Conservation (phyloP, 305 asterid genomes). For the Rubia balearica region DNA sequence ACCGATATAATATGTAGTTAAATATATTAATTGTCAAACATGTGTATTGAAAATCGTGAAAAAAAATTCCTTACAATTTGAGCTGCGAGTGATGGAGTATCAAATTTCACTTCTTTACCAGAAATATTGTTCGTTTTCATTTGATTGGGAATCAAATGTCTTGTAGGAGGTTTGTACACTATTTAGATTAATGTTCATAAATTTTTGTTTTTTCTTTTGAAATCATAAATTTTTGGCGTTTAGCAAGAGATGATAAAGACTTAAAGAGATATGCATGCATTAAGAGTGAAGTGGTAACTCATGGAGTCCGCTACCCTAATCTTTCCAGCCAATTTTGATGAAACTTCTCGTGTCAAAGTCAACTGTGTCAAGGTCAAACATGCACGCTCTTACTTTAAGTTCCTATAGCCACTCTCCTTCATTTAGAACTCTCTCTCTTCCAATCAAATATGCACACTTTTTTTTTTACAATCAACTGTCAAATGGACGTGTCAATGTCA, state of each 20-base stretch:
- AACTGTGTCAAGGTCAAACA: slow-evolving; percentile 6
- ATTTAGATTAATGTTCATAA: not conserved
- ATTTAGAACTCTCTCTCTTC: too few species aligned
- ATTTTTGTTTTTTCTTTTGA: too few species aligned
- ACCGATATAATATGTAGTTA: too few species aligned
- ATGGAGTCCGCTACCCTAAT: not conserved
- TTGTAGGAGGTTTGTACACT: not conserved
- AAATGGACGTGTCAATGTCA: too few species aligned
- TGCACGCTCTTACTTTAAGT: not conserved
- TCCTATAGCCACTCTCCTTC: too few species aligned
- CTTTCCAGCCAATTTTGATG: not conserved
- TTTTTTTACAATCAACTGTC: too few species aligned
- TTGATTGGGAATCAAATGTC: not conserved
- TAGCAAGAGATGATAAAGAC: not conserved
- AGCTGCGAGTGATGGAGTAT: too few species aligned
- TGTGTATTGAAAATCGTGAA: too few species aligned
- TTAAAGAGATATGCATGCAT: not conserved
- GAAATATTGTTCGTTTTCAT: not conserved
- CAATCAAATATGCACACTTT: too few species aligned
- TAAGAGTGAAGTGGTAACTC: not conserved
- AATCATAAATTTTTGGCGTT: not conserved
- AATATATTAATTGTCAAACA: too few species aligned
- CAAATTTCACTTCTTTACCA: not conserved
- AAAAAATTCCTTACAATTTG: too few species aligned
- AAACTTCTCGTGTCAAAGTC: slow-evolving; percentile 1